A percentile compares a stretch with the other conserved stretches of the same genome.
Evolutionary conservation across 208 protist genomes (phyloP).

Genomic region (Vickermania spadyakhi): DNA sequence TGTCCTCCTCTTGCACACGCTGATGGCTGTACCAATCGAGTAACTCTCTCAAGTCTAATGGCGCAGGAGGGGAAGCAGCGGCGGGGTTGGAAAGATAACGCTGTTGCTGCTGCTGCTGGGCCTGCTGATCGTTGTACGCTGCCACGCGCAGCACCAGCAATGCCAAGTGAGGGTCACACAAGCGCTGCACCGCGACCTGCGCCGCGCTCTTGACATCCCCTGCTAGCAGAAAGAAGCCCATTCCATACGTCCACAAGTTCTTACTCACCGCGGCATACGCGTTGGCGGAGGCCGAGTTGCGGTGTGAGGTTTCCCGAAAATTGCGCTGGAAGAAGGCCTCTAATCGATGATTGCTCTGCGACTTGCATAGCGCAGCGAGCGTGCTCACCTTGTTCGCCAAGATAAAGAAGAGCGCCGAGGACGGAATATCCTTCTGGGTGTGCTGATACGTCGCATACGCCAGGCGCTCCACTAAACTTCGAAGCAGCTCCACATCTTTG

Average conservation of each 20-base stretch:
- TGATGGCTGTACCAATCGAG: background rate
- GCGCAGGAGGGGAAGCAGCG: no score
- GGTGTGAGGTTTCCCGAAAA: conserved; percentile 55
- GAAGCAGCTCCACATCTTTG: conserved; percentile 33
- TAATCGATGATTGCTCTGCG: conserved; percentile 64
- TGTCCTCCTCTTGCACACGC: background rate
- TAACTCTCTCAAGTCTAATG: background rate
- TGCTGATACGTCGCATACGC: conserved; percentile 64
- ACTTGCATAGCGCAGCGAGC: conserved; percentile 87
- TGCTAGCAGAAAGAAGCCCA: conserved; percentile 91
- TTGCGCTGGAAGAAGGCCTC: conserved; percentile 87
- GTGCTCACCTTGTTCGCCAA: conserved; percentile 69
- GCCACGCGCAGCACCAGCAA: conserved; percentile 68
- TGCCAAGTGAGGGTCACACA: conserved; percentile 48
- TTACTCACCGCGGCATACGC: conserved; percentile 87
- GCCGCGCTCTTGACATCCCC: conserved; percentile 75
- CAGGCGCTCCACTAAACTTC: conserved; percentile 57
- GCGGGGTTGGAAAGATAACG: background rate
- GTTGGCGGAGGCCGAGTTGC: conserved; percentile 80
- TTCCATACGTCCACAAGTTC: conserved; percentile 76
- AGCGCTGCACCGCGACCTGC: conserved; percentile 79
- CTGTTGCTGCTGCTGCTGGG: background rate
- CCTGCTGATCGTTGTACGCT: conserved; percentile 5
- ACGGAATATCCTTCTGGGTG: conserved; percentile 50
- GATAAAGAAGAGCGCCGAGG: conserved; percentile 87